Evolutionary conservation across 2,329 filamentous ascomycete species (phyloP).

Genomic region (Paraphaeosphaeria sporulosa): DNA sequence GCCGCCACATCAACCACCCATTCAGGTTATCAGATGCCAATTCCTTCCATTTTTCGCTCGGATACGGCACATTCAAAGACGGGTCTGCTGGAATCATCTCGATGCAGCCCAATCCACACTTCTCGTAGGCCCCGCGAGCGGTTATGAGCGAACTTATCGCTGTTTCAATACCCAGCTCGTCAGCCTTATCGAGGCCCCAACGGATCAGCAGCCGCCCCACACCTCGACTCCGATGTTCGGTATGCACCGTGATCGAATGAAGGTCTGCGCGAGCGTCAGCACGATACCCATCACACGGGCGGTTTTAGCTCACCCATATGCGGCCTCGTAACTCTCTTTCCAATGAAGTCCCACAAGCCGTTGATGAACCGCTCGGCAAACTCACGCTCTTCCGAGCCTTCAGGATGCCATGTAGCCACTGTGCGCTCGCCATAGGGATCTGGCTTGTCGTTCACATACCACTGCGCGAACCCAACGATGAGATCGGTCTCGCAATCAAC

Average conservation of each 20-base stretch:
- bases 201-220: slow-evolving; percentile 46
- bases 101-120: slow-evolving; percentile 27
- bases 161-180: slow-evolving; percentile 39
- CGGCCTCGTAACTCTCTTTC: slow-evolving; percentile 22
- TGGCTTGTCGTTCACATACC: slow-evolving; percentile 26
- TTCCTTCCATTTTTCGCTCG: slow-evolving; percentile 31
- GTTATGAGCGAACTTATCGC: slow-evolving; percentile 26
- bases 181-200: slow-evolving; percentile 48
- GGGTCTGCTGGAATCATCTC: slow-evolving; percentile 28
- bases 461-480: slow-evolving; percentile 27
- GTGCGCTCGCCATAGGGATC: slow-evolving; percentile 17
- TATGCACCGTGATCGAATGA: slow-evolving; percentile 25
- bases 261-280: slow-evolving; percentile 22
- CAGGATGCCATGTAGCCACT: slow-evolving; percentile 28
- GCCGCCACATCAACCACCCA: slow-evolving; percentile 35
- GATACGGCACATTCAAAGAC: slow-evolving; percentile 21
- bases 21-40: slow-evolving; percentile 28
- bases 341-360: slow-evolving; percentile 31
- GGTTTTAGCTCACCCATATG: slow-evolving; percentile 27
- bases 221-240: slow-evolving; percentile 43
- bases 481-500: slow-evolving; percentile 23
- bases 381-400: slow-evolving; percentile 30
- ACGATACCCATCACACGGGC: neutral
- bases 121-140: slow-evolving; percentile 31
- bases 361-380: slow-evolving; percentile 36